These are phyloP conservation scores for Pythium apleroticum DNA, from an alignment of 352 stramenopile genomes.

Conservation along the genomic window DNA sequence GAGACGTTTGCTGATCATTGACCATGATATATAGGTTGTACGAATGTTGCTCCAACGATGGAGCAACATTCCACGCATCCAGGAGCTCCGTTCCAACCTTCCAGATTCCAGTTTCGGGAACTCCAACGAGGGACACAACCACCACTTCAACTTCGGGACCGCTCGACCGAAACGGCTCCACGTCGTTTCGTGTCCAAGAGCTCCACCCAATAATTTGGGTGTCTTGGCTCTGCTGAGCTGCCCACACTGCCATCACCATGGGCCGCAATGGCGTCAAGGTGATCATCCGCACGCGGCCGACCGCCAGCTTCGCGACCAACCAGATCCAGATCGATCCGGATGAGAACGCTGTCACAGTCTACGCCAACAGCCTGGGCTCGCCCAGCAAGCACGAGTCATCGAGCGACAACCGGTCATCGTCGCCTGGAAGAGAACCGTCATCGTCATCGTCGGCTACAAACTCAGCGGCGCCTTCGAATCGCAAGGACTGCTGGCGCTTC, in stretches of 20 bases:
- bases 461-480: slow-evolving; percentile 52
- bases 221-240: neutral
- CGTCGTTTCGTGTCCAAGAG: slow-evolving; percentile 4
- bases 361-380: slow-evolving; percentile 32
- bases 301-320: slow-evolving; percentile 65
- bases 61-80: neutral
- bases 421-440: slow-evolving; percentile 6
- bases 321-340: slow-evolving; percentile 83
- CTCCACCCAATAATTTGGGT: neutral
- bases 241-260: slow-evolving; percentile 26
- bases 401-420: neutral
- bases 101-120: slow-evolving; percentile 1
- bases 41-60: too few species aligned
- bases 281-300: slow-evolving; percentile 83
- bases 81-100: neutral
- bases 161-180: neutral
- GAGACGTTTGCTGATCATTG: slow-evolving; percentile 2
- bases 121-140: neutral
- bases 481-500: slow-evolving; percentile 86
- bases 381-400: slow-evolving; percentile 32
- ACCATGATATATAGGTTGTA: neutral
- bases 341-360: slow-evolving; percentile 72
- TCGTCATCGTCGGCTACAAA: slow-evolving; percentile 3
- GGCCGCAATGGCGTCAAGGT: slow-evolving; percentile 75
- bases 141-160: slow-evolving; percentile 8